These are phyloP conservation scores for Boletus vermiculosoides DNA, from an alignment of 768 basidiomycete species.

Conservation along the genomic window DNA sequence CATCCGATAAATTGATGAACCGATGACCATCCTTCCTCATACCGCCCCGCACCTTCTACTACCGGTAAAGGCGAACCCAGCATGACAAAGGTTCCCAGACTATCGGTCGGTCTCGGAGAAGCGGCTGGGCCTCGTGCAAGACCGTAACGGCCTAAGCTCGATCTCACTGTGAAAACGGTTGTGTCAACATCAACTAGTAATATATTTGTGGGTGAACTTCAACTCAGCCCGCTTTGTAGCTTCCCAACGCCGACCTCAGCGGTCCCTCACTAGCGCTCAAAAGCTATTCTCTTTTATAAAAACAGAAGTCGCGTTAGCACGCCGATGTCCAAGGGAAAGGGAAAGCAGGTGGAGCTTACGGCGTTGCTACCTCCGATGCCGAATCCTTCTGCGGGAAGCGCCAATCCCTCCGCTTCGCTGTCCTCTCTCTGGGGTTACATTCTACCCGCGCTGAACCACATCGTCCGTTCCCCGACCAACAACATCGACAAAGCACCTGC, in stretches of 20 bases:
- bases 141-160: conserved; percentile 1
- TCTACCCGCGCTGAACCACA: conserved; percentile 73
- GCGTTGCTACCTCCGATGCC: conserved; percentile 39
- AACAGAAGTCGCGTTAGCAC: background rate
- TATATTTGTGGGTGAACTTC: conserved; percentile 2
- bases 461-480: conserved; percentile 67
- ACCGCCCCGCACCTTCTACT: background rate
- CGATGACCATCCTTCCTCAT: background rate
- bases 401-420: conserved; percentile 72
- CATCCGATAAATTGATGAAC: background rate
- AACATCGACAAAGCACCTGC: conserved; percentile 60
- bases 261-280: conserved; percentile 7
- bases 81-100: conserved; percentile 7
- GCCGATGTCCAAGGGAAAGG: conserved; percentile 33
- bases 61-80: background rate
- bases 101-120: conserved; percentile 9
- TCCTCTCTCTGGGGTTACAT: conserved; percentile 74
- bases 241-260: conserved; percentile 9
- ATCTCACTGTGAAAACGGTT: conserved; percentile 2
- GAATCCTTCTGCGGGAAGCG: conserved; percentile 59
- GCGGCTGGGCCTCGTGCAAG: background rate
- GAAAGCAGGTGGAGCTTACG: conserved; percentile 25
- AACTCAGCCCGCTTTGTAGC: background rate
- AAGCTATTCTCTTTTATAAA: background rate
- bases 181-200: conserved; percentile 8